Percentiles rank a stretch among this genome's conserved stretches.
phyloP scores from a whole-genome alignment of 148 eudicot genomes.

The Chenopodium berlandieri region DNA sequence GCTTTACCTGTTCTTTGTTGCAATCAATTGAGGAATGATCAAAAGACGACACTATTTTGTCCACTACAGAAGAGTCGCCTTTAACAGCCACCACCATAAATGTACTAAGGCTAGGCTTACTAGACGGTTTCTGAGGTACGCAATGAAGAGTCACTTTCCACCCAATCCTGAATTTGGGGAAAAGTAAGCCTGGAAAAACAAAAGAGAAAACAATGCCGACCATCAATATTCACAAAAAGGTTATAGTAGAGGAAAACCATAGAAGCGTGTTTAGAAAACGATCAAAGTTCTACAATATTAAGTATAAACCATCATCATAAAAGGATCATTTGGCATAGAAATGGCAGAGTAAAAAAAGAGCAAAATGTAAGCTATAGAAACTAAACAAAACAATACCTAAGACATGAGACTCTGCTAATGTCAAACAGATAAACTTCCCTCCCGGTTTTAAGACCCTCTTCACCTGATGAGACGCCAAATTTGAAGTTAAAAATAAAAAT shows the following conservation, averaged over 20 bases:
- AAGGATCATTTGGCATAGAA: slow-evolving; percentile 4
- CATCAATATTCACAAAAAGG: not conserved
- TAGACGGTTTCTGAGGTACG: slow-evolving; percentile 52
- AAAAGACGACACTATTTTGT: slow-evolving; percentile 47
- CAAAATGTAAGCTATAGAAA: not conserved
- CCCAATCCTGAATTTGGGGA: slow-evolving; percentile 83
- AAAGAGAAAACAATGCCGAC: slow-evolving; percentile 5
- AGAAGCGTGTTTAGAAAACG: not conserved
- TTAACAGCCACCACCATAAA: slow-evolving; percentile 81
- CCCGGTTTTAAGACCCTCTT: slow-evolving; percentile 75
- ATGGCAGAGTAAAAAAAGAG: not conserved
- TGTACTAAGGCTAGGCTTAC: slow-evolving; percentile 55
- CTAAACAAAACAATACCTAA: slow-evolving; percentile 57
- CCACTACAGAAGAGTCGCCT: slow-evolving; percentile 41
- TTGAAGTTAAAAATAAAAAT: not conserved
- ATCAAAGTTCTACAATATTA: not conserved
- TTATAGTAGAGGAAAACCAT: not conserved
- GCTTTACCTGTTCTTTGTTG: slow-evolving; percentile 53
- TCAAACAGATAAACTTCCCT: slow-evolving; percentile 86
- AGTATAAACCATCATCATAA: not conserved
- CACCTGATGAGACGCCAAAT: slow-evolving; percentile 49
- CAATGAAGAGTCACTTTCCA: slow-evolving; percentile 77
- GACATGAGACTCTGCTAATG: slow-evolving; percentile 89
- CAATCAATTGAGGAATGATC: slow-evolving; percentile 37
- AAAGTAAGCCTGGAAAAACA: slow-evolving; percentile 56